Percentiles rank a stretch among this genome's conserved stretches.
Conservation (phyloP, 2,329 filamentous ascomycete species). For the Phialophora macrospora region DNA sequence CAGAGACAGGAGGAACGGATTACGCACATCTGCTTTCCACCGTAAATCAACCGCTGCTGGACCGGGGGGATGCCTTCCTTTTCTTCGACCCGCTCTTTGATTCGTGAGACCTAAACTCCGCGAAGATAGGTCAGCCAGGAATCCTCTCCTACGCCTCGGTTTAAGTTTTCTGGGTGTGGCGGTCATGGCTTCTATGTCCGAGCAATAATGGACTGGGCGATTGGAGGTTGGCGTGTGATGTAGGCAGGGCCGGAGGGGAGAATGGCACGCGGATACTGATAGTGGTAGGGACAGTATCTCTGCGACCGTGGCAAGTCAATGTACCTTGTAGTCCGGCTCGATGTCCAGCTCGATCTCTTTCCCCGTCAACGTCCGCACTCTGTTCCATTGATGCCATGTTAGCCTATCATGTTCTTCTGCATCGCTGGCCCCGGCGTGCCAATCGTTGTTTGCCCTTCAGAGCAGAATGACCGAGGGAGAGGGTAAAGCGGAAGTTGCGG, state of each 20-base stretch:
- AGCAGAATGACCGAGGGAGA: neutral
- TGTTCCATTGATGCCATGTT: constrained; percentile 46
- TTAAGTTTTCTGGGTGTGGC: neutral
- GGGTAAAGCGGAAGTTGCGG: neutral
- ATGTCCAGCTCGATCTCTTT: constrained; percentile 99
- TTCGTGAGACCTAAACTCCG: constrained; percentile 77
- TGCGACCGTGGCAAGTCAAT: neutral
- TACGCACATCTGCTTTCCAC: constrained; percentile 95
- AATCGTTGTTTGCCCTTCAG: neutral
- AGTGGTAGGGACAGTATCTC: neutral
- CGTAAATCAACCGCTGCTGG: constrained; percentile 93
- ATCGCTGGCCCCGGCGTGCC: neutral
- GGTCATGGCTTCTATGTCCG: neutral
- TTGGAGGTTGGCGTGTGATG: neutral
- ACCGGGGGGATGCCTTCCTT: constrained; percentile 98
- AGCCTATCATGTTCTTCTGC: neutral
- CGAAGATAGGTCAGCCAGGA: neutral
- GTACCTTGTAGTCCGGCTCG: constrained; percentile 91
- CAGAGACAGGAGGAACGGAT: neutral
- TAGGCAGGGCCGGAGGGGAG: neutral
- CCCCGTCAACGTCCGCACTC: constrained; percentile 95
- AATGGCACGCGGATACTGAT: neutral
- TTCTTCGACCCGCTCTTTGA: constrained; percentile 99
- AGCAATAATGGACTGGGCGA: neutral
- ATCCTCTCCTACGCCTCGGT: neutral